These are phyloP conservation scores for Digitaria exilis DNA, from an alignment of 202 grass and related monocot species.

Conservation along the genomic window DNA sequence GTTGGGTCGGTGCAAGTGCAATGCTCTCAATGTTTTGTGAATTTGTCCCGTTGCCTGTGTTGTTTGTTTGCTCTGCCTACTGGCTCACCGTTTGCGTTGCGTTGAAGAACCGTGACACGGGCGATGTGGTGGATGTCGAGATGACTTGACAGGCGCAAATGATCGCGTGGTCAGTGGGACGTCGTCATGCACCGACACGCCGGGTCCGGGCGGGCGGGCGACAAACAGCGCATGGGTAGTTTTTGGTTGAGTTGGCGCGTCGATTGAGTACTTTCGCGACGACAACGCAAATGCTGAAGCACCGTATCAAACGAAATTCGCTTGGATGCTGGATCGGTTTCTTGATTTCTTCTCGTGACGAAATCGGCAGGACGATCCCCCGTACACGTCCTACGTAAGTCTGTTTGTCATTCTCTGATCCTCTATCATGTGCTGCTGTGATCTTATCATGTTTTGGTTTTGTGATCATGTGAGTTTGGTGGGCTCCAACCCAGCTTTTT, in stretches of 20 bases:
- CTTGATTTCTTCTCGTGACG: neutral
- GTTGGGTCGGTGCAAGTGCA: neutral
- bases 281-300: neutral
- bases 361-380: neutral
- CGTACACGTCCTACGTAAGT: no score
- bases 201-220: neutral
- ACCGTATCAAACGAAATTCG: neutral
- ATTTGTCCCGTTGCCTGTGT: neutral
- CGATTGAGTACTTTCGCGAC: neutral
- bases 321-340: neutral
- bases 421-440: neutral
- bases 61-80: neutral
- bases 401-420: neutral
- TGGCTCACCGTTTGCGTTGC: neutral
- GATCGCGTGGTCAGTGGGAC: constrained; percentile 11
- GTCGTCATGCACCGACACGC: neutral
- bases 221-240: no score
- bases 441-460: no score
- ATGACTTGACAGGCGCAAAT: neutral
- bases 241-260: neutral
- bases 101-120: neutral
- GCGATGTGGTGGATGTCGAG: neutral
- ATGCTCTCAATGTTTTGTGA: no score
- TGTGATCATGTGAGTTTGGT: no score
- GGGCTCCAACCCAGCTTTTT: no score